These are phyloP conservation scores for Malassezia globosa DNA, from an alignment of 1,284 basidiomycete species.

Conservation along the genomic window DNA sequence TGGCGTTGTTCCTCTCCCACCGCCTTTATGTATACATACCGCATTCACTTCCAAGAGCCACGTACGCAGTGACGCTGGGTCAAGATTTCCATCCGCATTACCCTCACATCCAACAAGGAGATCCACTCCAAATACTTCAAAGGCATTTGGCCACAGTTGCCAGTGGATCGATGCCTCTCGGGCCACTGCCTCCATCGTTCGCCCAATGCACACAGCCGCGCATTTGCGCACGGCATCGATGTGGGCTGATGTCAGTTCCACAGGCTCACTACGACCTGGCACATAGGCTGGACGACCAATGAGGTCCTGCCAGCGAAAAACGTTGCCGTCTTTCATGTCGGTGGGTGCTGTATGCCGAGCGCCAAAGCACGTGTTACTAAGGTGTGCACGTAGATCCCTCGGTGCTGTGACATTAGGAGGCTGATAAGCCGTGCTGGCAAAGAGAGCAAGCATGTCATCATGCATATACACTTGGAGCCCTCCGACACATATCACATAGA, in stretches of 20 bases:
- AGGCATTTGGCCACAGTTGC: slow-evolving; percentile 76
- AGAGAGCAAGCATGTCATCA: slow-evolving; percentile 71
- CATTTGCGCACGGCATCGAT: slow-evolving; percentile 19
- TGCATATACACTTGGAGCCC: slow-evolving; percentile 54
- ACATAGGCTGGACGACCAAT: slow-evolving; percentile 7
- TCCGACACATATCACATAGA: slow-evolving; percentile 69
- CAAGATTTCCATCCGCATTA: neutral
- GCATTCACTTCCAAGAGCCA: slow-evolving; percentile 83
- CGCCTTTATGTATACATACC: no score
- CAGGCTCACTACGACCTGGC: neutral
- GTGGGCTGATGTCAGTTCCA: slow-evolving; percentile 50
- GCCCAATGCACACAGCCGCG: slow-evolving; percentile 53
- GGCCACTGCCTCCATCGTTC: slow-evolving; percentile 73
- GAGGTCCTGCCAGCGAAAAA: slow-evolving; percentile 18
- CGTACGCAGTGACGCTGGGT: slow-evolving; percentile 51
- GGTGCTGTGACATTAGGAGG: slow-evolving; percentile 20
- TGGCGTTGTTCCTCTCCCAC: neutral
- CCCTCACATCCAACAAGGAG: slow-evolving; percentile 59
- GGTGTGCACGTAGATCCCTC: slow-evolving; percentile 62
- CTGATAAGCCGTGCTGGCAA: slow-evolving; percentile 50
- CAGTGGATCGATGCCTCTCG: slow-evolving; percentile 69
- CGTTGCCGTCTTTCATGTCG: slow-evolving; percentile 27
- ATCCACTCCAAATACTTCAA: slow-evolving; percentile 88
- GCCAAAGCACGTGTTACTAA: slow-evolving; percentile 81
- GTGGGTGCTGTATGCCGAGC: slow-evolving; percentile 13